Conservation (phyloP, 495 filamentous ascomycete species). For the Podospora pseudoanserina region DNA sequence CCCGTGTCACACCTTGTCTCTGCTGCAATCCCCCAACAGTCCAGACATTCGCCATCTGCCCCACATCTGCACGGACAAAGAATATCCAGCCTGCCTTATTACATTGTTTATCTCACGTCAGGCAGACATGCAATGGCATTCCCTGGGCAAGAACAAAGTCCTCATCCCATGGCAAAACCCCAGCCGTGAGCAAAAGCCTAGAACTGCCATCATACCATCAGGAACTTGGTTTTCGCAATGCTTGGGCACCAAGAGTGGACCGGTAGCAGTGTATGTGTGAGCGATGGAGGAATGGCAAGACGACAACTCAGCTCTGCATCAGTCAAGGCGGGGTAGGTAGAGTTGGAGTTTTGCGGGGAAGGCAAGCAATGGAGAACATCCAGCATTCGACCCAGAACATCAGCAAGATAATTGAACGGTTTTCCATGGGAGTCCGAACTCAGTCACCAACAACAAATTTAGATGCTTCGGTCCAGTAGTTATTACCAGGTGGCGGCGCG, state of each 20-base stretch:
- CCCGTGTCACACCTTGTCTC: slow-evolving; percentile 1
- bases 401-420: background rate
- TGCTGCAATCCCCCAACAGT: background rate
- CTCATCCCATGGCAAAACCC: background rate
- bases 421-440: background rate
- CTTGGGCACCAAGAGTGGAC: background rate
- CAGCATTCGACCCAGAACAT: background rate
- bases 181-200: background rate
- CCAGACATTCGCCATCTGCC: background rate
- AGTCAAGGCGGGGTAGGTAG: background rate
- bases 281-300: background rate
- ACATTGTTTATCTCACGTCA: background rate
- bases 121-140: background rate
- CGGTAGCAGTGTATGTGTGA: background rate
- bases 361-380: background rate
- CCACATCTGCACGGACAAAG: background rate
- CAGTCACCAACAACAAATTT: background rate
- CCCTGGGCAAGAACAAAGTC: too few relatives aligned
- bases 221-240: background rate
- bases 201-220: background rate
- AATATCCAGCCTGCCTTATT: background rate
- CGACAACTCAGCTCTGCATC: background rate
- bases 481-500: slow-evolving; percentile 1
- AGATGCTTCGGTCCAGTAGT: background rate
- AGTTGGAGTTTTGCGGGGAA: background rate